Base-by-base conservation (phyloP, 116 monocot species). In the Iris pallida region DNA sequence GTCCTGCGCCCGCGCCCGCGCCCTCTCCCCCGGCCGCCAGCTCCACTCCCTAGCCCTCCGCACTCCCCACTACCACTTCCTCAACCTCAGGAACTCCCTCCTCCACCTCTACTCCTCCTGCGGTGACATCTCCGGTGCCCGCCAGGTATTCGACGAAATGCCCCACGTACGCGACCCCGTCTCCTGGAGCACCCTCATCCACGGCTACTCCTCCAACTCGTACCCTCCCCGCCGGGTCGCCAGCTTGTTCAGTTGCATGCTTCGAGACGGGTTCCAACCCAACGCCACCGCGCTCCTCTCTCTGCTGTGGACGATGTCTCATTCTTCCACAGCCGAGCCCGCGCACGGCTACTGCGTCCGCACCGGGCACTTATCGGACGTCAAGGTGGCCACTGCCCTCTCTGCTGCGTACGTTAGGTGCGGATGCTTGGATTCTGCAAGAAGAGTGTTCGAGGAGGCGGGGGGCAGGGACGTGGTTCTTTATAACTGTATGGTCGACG, bases 401-500 rank as follows among this genome's bases (percentile, higher is more conserved):
- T 57, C 67, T 4, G 40, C 73, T 0, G 57, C 68, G 76, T 86
- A 83, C n/a, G 16, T 42, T 4, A 90, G 62, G 7, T 49, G 4
- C 12, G 70, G 47, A 3, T 47, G 45, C 10, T 48, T 86, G 71
- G 76, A 74, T 42, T 54, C 17, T 7, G 90, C 81, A 42, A 47
- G 65, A 30, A 53, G 18, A 57, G 19, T 86, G 17, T 90, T 90
- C 11, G 73, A 81, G 8, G 59, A 64, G n/a, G 58, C 75, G 20
- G 10, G 53, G 5, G 30, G 15, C 7, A 80, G 66, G 52, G 90
- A 90, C 63, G 42, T 81, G 55, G 86, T 90, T 13, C 15, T 76
- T 67, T 86, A 81, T 55, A 90, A 90, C 52, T 83, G 76, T 63
- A 73, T 90, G 65, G 73, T 90, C 4, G 86, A 90, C 66, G 90